Base-by-base conservation (phyloP, 2,329 filamentous ascomycete genomes). In the Sclerotinia minor region DNA sequence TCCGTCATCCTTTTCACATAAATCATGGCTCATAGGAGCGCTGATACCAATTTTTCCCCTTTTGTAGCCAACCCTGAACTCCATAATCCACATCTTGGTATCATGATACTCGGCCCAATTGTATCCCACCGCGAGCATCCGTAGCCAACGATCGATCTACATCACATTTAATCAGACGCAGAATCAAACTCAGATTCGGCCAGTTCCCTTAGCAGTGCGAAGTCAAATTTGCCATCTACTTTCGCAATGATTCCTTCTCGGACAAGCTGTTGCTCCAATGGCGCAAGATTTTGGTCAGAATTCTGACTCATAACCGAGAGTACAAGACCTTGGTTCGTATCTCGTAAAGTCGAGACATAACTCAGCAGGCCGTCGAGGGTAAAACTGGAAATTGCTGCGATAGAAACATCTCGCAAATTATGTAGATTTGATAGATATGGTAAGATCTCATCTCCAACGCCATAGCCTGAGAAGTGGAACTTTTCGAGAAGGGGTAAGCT, bases 321-420 rank as follows among this genome's bases (percentile, higher is more conserved):
- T 8, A 71, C 44, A 19, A 79, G 70, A 19, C 77, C 77, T 41
- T 71, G 71, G 61, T 79, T 79, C 13, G 73, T 75, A 13, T 70
- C 69, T n/a, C 75, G 73, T 8, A 85, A 75, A 4, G 67, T 73
- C 8, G 74, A 71, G 41, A 83, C 77, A 67, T 82, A 83, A 0
- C 72, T 58, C n/a, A 77, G 74, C 1, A 90, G 79, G 1, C 83
- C 84, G 5, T 80, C 75, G 3, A 78, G 78, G 0, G 83, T 84
- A 74, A 90, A 89, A 2, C 77, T 76, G 0, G 87, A 87, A 3
- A 83, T 77, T 2, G 84, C 85, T 49, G 81, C 82, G 53, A 89
- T 82, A 5, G 81, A 82, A 8, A 90, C 77, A 5, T 77, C 79
- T 57, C 81, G 83, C 47, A 90, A 77, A 44, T 82, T 79, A 4